A percentile compares a stretch with the other conserved stretches of the same genome.
phyloP scores from a whole-genome alignment of 2,329 filamentous ascomycete species.

The Penicillium sp. region DNA sequence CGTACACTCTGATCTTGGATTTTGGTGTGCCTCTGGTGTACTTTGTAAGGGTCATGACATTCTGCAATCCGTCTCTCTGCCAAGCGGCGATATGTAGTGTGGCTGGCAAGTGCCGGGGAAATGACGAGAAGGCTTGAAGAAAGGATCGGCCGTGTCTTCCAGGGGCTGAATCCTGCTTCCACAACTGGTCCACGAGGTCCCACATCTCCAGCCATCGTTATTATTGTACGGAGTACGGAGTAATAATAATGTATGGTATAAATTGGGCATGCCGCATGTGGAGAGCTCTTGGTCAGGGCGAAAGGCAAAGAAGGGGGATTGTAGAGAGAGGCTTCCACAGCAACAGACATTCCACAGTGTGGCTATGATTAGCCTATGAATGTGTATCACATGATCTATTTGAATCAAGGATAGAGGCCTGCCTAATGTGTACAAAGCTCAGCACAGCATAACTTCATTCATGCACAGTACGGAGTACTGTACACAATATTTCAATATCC shows the following conservation, averaged over 20 bases:
- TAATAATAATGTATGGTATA: background rate
- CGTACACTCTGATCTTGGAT: background rate
- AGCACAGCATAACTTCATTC: background rate
- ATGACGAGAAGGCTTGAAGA: slow-evolving; percentile 19
- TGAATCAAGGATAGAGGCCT: too few species aligned
- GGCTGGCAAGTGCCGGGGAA: slow-evolving; percentile 8
- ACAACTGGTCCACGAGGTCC: slow-evolving; percentile 3
- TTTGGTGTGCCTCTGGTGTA: background rate
- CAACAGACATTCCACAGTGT: background rate
- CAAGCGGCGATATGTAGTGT: slow-evolving; percentile 5
- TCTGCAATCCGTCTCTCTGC: background rate
- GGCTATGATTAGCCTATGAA: background rate
- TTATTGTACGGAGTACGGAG: too few species aligned
- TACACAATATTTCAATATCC: too few species aligned
- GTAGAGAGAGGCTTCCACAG: background rate
- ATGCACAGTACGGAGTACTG: too few species aligned
- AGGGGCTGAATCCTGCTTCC: slow-evolving; percentile 15
- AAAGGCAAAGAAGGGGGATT: background rate
- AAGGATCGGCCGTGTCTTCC: slow-evolving; percentile 16
- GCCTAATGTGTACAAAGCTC: background rate
- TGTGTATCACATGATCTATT: background rate
- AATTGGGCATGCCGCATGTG: slow-evolving; percentile 13
- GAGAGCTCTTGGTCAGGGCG: background rate
- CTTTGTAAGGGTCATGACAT: background rate
- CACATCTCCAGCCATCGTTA: slow-evolving; percentile 4